Evolutionary conservation across 2,329 filamentous ascomycete species (phyloP), one percentile per base, ranked within the genome.

Genomic region (Aspergillus novoparasiticus): DNA sequence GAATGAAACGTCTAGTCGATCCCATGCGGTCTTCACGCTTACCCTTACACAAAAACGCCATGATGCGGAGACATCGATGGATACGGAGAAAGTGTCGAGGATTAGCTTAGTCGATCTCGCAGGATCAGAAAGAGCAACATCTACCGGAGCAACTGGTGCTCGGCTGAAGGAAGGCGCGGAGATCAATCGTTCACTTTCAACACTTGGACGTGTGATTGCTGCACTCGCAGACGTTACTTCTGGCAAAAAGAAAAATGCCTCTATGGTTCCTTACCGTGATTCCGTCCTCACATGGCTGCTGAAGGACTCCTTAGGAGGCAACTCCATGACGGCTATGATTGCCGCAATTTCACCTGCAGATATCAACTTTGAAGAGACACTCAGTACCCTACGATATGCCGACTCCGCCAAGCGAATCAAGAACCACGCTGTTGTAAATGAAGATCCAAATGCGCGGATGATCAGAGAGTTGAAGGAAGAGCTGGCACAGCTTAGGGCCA

Each of bases 291-390:
- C 95, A 1, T 99, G 95, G 95, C 82, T 99, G 51, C 80, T 99
- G 68, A 99, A 99, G 76, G 96, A 99, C 77, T 98, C 94, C 4
- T 81, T 99, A 6, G 95, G 95, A 75, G 95, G 95, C 73, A 99
- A 99, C 84, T 98, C 94, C 77, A 94, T 98, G 92, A 99, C 95
- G 28, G 95, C 95, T 64, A 99, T 99, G 96, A 99, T 99, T 84
- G 96, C 95, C 57, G 94, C 94, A 58, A 97, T 99, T 75, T 97
- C 94, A 73, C 95, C 95, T 4, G 95, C 95, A 60, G 95, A 99
- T 79, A 98, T 98, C 82, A 99, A 99, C 80, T 98, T 96, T 75
- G 95, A 99, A 69, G 95, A 99, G 79, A 99, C 96, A 0, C 84
- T 99, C 21, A 95, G 94, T 76, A 99, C 95, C 0, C 84, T 99